Percentiles rank a stretch among this genome's conserved stretches.
These are phyloP conservation scores for Gaillardinia entomophila DNA, from an alignment of 805 yeast genomes.

Conservation along the genomic window DNA sequence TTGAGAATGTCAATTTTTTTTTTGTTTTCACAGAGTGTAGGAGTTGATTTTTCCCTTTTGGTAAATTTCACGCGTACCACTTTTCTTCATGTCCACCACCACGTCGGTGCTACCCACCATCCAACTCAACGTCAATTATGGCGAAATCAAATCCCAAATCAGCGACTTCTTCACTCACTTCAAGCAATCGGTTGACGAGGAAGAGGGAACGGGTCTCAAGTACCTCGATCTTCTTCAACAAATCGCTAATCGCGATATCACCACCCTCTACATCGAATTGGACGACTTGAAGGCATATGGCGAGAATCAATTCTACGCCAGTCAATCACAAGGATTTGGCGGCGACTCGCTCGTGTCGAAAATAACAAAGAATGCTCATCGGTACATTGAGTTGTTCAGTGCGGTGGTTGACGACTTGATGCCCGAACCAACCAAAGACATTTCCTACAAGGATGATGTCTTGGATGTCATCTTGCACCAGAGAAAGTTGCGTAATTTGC, in stretches of 20 bases:
- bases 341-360: conserved; percentile 43
- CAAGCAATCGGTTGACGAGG: conserved; percentile 36
- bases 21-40: too few species aligned
- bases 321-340: conserved; percentile 4
- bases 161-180: conserved; percentile 64
- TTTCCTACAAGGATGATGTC: conserved; percentile 81
- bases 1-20: too few species aligned
- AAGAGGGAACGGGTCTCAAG: conserved; percentile 32
- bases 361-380: conserved; percentile 68
- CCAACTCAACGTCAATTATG: conserved; percentile 69
- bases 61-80: too few species aligned
- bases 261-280: conserved; percentile 66
- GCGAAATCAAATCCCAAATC: conserved; percentile 51
- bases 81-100: conserved; percentile 16
- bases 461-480: conserved; percentile 90
- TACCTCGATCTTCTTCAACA: conserved; percentile 70
- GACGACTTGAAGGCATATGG: conserved; percentile 80
- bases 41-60: too few species aligned
- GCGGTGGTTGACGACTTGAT: conserved; percentile 70
- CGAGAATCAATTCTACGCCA: conserved; percentile 25
- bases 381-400: conserved; percentile 74
- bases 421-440: conserved; percentile 82
- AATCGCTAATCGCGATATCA: conserved; percentile 76
- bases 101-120: conserved; percentile 52
- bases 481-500: conserved; percentile 74